Conservation (phyloP, 192 early-diverging fungal species). For the Cladochytrium replicatum region DNA sequence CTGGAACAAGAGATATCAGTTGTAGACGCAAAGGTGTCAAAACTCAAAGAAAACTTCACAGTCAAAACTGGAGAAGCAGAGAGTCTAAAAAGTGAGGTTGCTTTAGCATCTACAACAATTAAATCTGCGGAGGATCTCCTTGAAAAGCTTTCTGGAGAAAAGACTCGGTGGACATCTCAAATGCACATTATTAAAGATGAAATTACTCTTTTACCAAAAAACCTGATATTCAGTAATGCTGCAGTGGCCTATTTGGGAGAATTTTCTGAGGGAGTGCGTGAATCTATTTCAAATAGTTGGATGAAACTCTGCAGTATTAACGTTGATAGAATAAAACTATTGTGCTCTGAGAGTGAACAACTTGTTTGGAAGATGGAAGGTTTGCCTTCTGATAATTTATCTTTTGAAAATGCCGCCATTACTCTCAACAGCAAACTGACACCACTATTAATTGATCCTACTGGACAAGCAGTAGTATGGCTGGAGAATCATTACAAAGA, state of each 20-base stretch:
- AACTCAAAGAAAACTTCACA: conserved; percentile 38
- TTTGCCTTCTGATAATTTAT: conserved; percentile 40
- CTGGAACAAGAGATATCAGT: conserved; percentile 36
- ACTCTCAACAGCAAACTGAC: conserved; percentile 20
- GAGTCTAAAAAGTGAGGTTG: conserved; percentile 28
- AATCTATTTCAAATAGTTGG: conserved; percentile 26
- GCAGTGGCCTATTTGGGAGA: conserved; percentile 41
- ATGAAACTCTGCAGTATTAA: conserved; percentile 13
- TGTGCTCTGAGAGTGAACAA: conserved; percentile 51
- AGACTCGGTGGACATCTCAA: conserved; percentile 40
- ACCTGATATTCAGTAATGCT: conserved; percentile 33
- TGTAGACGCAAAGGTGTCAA: conserved; percentile 42
- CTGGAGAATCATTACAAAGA: conserved; percentile 35
- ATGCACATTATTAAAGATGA: conserved; percentile 27
- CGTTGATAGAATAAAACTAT: conserved; percentile 28
- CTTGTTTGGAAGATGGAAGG: conserved; percentile 45
- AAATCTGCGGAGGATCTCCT: conserved; percentile 37
- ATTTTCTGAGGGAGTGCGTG: conserved; percentile 35
- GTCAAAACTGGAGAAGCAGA: conserved; percentile 49
- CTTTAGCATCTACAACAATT: conserved; percentile 35
- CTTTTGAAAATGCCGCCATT: conserved; percentile 46
- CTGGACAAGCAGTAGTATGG: conserved; percentile 38
- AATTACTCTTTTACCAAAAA: conserved; percentile 25
- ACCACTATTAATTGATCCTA: conserved; percentile 45
- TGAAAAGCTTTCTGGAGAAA: conserved; percentile 46